Percentiles rank a stretch among this genome's conserved stretches.
Evolutionary conservation across 2,329 filamentous ascomycete genomes (phyloP).

Genomic region (Paracamarosporium sp.): DNA sequence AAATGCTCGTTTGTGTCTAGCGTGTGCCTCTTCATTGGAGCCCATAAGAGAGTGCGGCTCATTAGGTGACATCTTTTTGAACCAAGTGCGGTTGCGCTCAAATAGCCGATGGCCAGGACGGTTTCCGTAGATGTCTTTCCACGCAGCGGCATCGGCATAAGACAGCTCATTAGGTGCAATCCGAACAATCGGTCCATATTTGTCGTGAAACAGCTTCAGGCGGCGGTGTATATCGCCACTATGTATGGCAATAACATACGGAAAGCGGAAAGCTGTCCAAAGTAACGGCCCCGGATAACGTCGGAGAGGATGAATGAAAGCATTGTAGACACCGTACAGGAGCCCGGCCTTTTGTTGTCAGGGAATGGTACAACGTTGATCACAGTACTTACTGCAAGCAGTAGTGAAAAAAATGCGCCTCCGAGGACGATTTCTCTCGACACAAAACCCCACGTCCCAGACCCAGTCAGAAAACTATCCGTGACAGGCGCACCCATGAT

Average conservation of each 20-base stretch:
- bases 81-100: constrained; percentile 30
- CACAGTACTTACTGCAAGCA: not conserved
- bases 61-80: constrained; percentile 31
- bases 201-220: constrained; percentile 29
- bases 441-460: not conserved
- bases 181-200: constrained; percentile 35
- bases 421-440: not conserved
- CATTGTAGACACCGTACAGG: constrained; percentile 32
- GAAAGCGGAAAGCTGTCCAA: constrained; percentile 33
- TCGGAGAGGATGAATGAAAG: constrained; percentile 32
- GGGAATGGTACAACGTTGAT: not conserved
- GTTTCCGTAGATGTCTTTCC: constrained; percentile 37
- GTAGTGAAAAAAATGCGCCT: not conserved
- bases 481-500: not conserved
- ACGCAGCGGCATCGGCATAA: constrained; percentile 30
- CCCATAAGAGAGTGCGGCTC: constrained; percentile 34
- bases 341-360: constrained; percentile 12
- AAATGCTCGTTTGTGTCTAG: constrained; percentile 31
- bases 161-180: constrained; percentile 39
- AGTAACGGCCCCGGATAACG: constrained; percentile 36
- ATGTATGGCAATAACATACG: constrained; percentile 34
- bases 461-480: not conserved
- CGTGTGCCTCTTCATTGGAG: constrained; percentile 29
- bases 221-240: constrained; percentile 32
- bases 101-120: constrained; percentile 31